phyloP scores from a whole-genome alignment of 345 rosid species.

The Lagerstroemia speciosa region DNA sequence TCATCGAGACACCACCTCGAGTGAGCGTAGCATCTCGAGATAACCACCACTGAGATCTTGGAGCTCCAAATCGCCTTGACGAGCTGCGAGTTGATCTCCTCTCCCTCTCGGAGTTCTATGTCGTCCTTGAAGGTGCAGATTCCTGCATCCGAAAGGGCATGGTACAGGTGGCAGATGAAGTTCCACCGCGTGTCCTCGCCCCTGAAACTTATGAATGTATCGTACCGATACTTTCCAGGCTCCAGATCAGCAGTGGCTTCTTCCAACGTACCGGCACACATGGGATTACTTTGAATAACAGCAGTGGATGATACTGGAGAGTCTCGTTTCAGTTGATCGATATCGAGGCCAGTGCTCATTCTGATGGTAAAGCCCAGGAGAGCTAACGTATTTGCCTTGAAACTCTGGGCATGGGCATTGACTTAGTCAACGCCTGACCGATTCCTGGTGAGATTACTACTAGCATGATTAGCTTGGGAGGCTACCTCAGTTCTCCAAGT shows the following conservation, averaged over 20 bases:
- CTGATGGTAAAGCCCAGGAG: no score
- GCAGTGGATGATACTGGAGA: neutral
- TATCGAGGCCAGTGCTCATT: neutral
- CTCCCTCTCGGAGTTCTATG: neutral
- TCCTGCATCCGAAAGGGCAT: neutral
- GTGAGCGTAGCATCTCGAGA: neutral
- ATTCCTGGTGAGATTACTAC: no score
- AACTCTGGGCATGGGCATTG: no score
- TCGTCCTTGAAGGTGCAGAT: neutral
- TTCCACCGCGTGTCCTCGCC: neutral
- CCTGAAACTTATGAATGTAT: constrained; percentile 1
- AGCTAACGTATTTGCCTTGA: no score
- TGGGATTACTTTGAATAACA: neutral
- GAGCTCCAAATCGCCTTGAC: neutral
- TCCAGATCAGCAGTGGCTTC: neutral
- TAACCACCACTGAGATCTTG: neutral
- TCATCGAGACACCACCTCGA: neutral
- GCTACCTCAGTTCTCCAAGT: no score
- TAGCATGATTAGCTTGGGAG: no score
- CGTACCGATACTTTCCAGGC: neutral
- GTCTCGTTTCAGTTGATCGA: neutral
- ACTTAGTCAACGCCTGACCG: no score
- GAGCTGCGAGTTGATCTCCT: neutral
- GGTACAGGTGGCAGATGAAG: neutral
- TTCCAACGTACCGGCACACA: neutral